A percentile compares a stretch with the other conserved stretches of the same genome.
Conservation (phyloP, 192 early-diverging fungal genomes). For the Entomortierella lignicola region DNA sequence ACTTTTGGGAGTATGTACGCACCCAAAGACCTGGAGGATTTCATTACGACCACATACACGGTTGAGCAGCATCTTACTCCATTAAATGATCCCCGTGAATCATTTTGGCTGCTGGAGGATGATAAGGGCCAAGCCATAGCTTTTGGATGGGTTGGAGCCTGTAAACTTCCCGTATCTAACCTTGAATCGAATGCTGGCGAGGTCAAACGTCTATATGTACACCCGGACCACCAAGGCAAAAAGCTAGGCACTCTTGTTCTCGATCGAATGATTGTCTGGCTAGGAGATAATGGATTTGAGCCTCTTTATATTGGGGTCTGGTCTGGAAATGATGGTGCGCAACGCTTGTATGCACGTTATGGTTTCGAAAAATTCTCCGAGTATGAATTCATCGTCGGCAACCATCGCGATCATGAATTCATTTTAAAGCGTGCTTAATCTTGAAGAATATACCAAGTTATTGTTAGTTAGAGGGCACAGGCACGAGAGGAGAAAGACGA, state of each 20-base stretch:
- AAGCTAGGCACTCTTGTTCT: constrained; percentile 20
- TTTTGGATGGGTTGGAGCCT: constrained; percentile 43
- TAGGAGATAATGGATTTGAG: constrained; percentile 8
- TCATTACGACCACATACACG: constrained; percentile 31
- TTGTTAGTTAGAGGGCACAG: too few relatives aligned
- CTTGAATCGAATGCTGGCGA: constrained; percentile 40
- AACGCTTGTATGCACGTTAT: constrained; percentile 31
- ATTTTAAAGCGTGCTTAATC: constrained; percentile 38
- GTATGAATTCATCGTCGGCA: constrained; percentile 30
- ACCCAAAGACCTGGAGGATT: constrained; percentile 25
- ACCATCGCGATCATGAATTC: constrained; percentile 42
- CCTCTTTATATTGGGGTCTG: constrained; percentile 47
- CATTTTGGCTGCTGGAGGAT: constrained; percentile 46
- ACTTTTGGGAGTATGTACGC: constrained; percentile 45
- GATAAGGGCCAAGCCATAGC: constrained; percentile 20
- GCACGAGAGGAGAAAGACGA: too few relatives aligned
- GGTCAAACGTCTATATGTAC: constrained; percentile 44
- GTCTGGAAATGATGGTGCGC: constrained; percentile 48
- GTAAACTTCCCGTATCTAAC: constrained; percentile 33
- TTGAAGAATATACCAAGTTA: too few relatives aligned
- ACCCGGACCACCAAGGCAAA: constrained; percentile 44
- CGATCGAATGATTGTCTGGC: constrained; percentile 33
- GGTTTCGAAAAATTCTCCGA: constrained; percentile 29
- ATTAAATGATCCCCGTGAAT: constrained; percentile 31
- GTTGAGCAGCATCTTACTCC: constrained; percentile 30